phyloP scores from a whole-genome alignment of 2,329 filamentous ascomycete genomes.

The Penicillium sp. region DNA sequence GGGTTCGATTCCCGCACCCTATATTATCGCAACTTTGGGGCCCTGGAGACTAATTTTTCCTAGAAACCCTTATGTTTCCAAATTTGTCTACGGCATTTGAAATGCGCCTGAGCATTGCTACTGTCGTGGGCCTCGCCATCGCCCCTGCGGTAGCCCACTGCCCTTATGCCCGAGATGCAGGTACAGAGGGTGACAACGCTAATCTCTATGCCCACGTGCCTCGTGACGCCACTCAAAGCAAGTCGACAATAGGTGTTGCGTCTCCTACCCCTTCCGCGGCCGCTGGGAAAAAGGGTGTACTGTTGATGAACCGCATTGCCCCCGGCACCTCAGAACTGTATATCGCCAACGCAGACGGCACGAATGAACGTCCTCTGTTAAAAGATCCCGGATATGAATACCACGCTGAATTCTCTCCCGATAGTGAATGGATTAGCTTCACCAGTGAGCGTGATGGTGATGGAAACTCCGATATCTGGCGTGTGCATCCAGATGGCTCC shows the following conservation, averaged over 20 bases:
- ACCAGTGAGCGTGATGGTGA: conserved; percentile 41
- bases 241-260: too few relatives aligned
- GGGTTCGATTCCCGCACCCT: neutral
- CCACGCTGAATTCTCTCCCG: conserved; percentile 39
- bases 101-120: neutral
- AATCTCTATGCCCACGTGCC: neutral
- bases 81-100: neutral
- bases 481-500: conserved; percentile 34
- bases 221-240: neutral
- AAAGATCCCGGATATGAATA: conserved; percentile 36
- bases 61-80: neutral
- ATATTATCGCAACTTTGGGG: neutral
- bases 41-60: too few relatives aligned
- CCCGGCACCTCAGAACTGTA: conserved; percentile 26
- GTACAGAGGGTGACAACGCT: neutral
- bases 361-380: conserved; percentile 35
- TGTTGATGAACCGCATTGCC: conserved; percentile 38
- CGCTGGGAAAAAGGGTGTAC: conserved; percentile 18
- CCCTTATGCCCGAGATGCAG: neutral
- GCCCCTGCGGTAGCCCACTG: neutral
- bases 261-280: neutral
- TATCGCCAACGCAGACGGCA: conserved; percentile 41
- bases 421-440: conserved; percentile 41
- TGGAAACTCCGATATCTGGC: conserved; percentile 43
- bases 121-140: neutral